Percentiles rank a stretch among this genome's conserved stretches.
Conservation (phyloP, 1,284 basidiomycete species). For the Anthracocystis panici-leucophaei region DNA sequence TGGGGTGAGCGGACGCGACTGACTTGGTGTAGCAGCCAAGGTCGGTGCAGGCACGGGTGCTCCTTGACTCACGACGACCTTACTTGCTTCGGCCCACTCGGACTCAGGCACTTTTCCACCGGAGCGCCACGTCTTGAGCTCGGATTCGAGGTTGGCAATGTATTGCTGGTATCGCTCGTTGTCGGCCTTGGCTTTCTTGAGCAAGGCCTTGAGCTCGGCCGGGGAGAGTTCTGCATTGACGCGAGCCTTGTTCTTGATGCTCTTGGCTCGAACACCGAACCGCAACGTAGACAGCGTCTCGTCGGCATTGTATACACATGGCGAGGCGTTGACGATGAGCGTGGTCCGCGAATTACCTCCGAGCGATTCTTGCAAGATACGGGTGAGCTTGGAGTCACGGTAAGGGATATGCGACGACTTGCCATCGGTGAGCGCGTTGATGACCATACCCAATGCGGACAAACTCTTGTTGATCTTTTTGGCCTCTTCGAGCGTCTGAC, state of each 20-base stretch:
- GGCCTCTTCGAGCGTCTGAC: slow-evolving; percentile 97
- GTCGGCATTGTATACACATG: slow-evolving; percentile 93
- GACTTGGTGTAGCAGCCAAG: slow-evolving; percentile 23
- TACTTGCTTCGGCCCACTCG: slow-evolving; percentile 83
- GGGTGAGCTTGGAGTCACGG: slow-evolving; percentile 98
- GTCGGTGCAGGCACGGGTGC: slow-evolving; percentile 64
- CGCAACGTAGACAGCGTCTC: slow-evolving; percentile 97
- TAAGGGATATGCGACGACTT: slow-evolving; percentile 96
- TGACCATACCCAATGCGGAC: slow-evolving; percentile 98
- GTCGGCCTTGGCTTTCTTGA: slow-evolving; percentile 89
- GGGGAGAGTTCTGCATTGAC: slow-evolving; percentile 98
- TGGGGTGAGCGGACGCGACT: slow-evolving; percentile 78
- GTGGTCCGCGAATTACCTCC: slow-evolving; percentile 99
- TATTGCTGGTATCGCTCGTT: slow-evolving; percentile 87
- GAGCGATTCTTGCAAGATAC: slow-evolving; percentile 98
- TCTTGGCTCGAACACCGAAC: slow-evolving; percentile 94
- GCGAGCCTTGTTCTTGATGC: slow-evolving; percentile 99
- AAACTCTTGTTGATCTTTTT: slow-evolving; percentile 99
- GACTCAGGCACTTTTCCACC: slow-evolving; percentile 87
- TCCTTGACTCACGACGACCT: slow-evolving; percentile 71
- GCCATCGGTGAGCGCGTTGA: slow-evolving; percentile 95
- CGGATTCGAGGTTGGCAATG: slow-evolving; percentile 89
- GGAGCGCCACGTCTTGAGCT: slow-evolving; percentile 88
- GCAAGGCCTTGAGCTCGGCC: slow-evolving; percentile 89
- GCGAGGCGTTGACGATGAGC: slow-evolving; percentile 98